Conservation (phyloP, 805 yeast species). For the Brettanomyces custersianus region DNA sequence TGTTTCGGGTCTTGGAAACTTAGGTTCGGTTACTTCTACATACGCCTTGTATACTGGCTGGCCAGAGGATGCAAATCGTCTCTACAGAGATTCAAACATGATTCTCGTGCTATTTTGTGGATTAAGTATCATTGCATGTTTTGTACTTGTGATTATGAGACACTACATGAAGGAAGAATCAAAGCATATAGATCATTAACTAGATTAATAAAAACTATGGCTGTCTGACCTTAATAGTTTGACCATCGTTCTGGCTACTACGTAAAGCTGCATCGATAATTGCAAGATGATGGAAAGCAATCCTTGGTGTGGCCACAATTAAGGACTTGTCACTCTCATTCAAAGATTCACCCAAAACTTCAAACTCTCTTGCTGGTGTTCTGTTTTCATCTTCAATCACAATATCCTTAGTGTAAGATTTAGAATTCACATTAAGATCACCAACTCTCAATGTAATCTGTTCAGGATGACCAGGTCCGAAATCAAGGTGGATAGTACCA, state of each 20-base stretch:
- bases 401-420: conserved; percentile 24
- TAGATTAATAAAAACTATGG: conserved; percentile 8
- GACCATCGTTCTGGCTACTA: conserved; percentile 45
- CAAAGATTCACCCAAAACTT: conserved; percentile 33
- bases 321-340: conserved; percentile 14
- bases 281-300: conserved; percentile 89
- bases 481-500: conserved; percentile 67
- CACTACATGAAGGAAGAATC: conserved; percentile 1
- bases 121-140: conserved; percentile 50
- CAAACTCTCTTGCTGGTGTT: conserved; percentile 35
- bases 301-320: conserved; percentile 46
- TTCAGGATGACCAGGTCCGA: conserved; percentile 39
- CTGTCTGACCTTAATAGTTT: conserved; percentile 22
- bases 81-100: conserved; percentile 69
- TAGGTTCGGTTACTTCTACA: conserved; percentile 79
- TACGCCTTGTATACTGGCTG: conserved; percentile 83
- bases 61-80: conserved; percentile 64
- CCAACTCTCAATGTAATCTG: conserved; percentile 34
- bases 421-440: conserved; percentile 49
- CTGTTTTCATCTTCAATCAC: conserved; percentile 37
- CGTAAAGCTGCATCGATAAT: conserved; percentile 78
- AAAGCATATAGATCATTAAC: background rate
- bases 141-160: conserved; percentile 7
- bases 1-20: conserved; percentile 79
- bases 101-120: conserved; percentile 75